These are phyloP conservation scores for Centaurea solstitialis DNA, from an alignment of 129 eudicot genomes.

Conservation along the genomic window DNA sequence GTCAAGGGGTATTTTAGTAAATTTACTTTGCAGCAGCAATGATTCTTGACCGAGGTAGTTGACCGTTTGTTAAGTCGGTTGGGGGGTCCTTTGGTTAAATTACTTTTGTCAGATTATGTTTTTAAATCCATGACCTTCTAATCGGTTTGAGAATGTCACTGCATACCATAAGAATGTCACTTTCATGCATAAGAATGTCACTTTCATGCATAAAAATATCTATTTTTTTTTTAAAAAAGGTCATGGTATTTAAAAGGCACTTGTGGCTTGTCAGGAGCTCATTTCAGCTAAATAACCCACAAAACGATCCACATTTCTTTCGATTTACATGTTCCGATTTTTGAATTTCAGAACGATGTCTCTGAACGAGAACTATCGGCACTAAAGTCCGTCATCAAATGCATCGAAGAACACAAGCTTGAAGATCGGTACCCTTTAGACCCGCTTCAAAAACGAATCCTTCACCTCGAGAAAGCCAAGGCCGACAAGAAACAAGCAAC, in stretches of 20 bases:
- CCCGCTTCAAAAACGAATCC: constrained; percentile 73
- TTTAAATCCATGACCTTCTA: neutral
- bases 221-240: no score
- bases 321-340: neutral
- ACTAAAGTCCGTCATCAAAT: constrained; percentile 75
- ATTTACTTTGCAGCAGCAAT: neutral
- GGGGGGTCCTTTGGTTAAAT: no score
- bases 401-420: constrained; percentile 95
- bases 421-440: constrained; percentile 72
- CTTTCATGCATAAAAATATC: neutral
- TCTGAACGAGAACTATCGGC: constrained; percentile 85
- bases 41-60: neutral
- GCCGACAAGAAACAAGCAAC: constrained; percentile 93
- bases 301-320: neutral
- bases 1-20: neutral
- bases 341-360: constrained; percentile 61
- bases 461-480: constrained; percentile 79
- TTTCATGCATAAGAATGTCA: neutral
- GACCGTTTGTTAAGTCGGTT: no score
- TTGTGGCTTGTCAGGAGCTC: neutral
- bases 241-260: neutral
- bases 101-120: neutral
- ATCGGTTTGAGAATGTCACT: neutral
- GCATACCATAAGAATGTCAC: neutral
- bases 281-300: neutral